Evolutionary conservation across 495 filamentous ascomycete genomes (phyloP).

Genomic region (Penicillium angulare): DNA sequence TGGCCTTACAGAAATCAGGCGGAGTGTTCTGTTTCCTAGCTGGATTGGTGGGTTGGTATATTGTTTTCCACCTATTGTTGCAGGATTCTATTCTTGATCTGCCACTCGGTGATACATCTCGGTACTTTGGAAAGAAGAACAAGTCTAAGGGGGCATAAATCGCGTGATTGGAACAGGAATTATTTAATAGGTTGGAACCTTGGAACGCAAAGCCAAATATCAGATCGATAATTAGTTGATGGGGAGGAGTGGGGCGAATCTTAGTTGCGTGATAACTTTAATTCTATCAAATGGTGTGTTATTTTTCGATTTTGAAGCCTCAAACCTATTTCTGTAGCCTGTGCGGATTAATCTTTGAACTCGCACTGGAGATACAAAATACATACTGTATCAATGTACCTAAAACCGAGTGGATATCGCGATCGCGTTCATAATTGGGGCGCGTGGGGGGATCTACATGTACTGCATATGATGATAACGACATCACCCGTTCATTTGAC

Average conservation of each 20-base stretch:
- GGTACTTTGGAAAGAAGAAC: constrained; percentile 35
- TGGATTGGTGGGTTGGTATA: constrained; percentile 50
- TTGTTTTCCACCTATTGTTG: constrained; percentile 44
- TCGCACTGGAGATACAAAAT: too few relatives aligned
- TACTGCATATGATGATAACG: constrained; percentile 11
- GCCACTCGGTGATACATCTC: constrained; percentile 47
- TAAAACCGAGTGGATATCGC: too few relatives aligned
- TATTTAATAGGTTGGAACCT: too few relatives aligned
- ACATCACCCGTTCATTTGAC: constrained; percentile 15
- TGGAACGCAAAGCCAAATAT: too few relatives aligned
- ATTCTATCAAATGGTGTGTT: neutral
- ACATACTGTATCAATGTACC: too few relatives aligned
- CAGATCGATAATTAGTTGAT: too few relatives aligned
- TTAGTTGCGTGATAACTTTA: neutral
- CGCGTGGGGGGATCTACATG: neutral
- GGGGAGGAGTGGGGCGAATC: too few relatives aligned
- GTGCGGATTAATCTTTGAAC: too few relatives aligned
- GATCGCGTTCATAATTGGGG: too few relatives aligned
- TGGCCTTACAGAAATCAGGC: constrained; percentile 42
- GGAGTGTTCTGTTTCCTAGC: constrained; percentile 48
- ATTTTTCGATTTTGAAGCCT: too few relatives aligned
- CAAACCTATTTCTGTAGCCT: too few relatives aligned
- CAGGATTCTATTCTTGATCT: constrained; percentile 41
- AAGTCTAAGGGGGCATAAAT: constrained; percentile 10
- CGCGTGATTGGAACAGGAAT: neutral